Evolutionary conservation across 768 basidiomycete species (phyloP).

Genomic region (Lactarius akahatsu): DNA sequence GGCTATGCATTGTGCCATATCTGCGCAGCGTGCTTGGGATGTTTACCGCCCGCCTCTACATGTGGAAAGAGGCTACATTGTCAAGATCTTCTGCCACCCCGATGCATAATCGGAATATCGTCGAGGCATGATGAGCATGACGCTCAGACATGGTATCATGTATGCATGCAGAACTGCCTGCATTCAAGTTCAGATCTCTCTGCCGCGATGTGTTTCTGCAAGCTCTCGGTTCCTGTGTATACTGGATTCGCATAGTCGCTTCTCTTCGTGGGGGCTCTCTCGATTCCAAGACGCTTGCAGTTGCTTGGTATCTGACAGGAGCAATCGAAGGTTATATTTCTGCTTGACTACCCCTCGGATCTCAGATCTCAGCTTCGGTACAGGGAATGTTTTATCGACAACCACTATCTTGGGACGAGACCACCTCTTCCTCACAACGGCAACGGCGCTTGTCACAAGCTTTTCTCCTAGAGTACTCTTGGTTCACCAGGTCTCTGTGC

Average conservation of each 20-base stretch:
- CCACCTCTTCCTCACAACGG: not conserved
- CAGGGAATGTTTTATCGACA: not conserved
- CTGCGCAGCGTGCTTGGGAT: not conserved
- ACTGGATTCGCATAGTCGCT: not conserved
- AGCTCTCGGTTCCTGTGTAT: not conserved
- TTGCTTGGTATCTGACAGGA: not conserved
- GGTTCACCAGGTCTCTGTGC: not conserved
- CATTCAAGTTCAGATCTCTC: not conserved
- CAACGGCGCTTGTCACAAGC: not conserved
- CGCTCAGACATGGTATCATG: not conserved
- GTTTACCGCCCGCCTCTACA: no score
- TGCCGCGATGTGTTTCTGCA: not conserved
- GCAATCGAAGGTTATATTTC: not conserved
- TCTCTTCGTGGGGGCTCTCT: not conserved
- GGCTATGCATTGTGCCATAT: not conserved
- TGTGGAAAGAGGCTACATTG: not conserved
- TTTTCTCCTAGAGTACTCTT: not conserved
- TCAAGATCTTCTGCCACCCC: not conserved
- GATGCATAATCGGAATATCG: not conserved
- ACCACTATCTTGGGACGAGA: not conserved
- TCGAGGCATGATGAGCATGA: not conserved
- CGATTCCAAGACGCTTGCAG: not conserved
- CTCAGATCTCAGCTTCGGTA: not conserved
- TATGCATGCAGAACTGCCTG: not conserved
- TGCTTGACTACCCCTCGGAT: not conserved